These are phyloP conservation scores for Oidiodendron maius DNA, from an alignment of 495 filamentous ascomycete species.

Conservation along the genomic window DNA sequence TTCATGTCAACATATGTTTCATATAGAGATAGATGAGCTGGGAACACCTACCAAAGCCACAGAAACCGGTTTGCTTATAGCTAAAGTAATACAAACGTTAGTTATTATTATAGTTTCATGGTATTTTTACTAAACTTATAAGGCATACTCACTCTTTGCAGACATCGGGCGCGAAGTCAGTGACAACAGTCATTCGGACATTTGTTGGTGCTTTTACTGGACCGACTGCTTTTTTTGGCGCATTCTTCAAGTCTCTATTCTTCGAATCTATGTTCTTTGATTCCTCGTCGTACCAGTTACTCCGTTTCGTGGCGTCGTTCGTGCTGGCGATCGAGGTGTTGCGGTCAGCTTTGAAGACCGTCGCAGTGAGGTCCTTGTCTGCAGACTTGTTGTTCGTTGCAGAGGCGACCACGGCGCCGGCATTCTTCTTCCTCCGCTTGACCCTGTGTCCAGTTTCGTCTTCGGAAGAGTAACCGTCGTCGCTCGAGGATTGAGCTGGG, in stretches of 20 bases:
- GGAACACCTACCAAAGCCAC: slow-evolving; percentile 72
- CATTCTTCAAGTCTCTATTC: slow-evolving; percentile 69
- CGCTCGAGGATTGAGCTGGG: slow-evolving; percentile 45
- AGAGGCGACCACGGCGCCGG: slow-evolving; percentile 53
- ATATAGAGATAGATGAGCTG: too few species aligned
- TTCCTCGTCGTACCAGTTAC: slow-evolving; percentile 87
- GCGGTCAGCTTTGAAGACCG: slow-evolving; percentile 55
- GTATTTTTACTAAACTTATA: too few species aligned
- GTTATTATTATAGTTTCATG: neutral
- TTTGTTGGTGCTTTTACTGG: slow-evolving; percentile 88
- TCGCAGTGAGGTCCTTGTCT: slow-evolving; percentile 42
- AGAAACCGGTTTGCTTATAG: slow-evolving; percentile 83
- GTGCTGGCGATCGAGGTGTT: slow-evolving; percentile 52
- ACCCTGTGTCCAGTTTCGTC: slow-evolving; percentile 66
- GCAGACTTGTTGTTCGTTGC: slow-evolving; percentile 38
- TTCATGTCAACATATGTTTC: too few species aligned
- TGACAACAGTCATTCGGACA: slow-evolving; percentile 83
- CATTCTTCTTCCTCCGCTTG: slow-evolving; percentile 72
- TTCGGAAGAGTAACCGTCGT: slow-evolving; percentile 57
- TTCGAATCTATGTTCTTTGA: slow-evolving; percentile 72
- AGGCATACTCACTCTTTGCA: too few species aligned
- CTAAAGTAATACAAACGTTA: too few species aligned
- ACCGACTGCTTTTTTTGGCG: slow-evolving; percentile 64
- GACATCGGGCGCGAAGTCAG: slow-evolving; percentile 87
- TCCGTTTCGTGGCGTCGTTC: slow-evolving; percentile 88